Evolutionary conservation across 1,139 yeast species (phyloP).

Genomic region (Diutina rugosa): DNA sequence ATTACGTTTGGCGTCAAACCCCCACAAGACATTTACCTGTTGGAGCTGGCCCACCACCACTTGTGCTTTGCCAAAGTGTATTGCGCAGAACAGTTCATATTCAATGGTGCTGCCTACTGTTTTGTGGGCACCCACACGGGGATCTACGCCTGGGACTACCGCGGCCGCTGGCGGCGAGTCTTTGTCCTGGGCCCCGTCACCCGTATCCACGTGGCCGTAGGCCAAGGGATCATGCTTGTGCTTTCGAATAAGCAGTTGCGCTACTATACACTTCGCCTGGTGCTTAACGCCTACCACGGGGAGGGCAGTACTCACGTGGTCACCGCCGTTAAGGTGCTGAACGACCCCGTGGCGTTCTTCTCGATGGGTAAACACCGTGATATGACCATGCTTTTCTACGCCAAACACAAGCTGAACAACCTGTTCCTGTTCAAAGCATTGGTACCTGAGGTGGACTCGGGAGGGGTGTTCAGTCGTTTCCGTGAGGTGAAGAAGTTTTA

Average conservation of each 20-base stretch:
- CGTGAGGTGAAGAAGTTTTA: conserved; percentile 35
- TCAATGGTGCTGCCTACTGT: conserved; percentile 13
- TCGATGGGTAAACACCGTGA: conserved; percentile 50
- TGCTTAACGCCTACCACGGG: conserved; percentile 26
- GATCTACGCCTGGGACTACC: conserved; percentile 35
- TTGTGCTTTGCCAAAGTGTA: conserved; percentile 12
- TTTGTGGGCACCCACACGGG: conserved; percentile 25
- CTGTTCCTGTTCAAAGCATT: conserved; percentile 29
- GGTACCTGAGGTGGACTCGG: conserved; percentile 36
- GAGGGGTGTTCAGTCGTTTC: conserved; percentile 37
- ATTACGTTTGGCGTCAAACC: neutral
- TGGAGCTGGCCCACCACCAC: neutral
- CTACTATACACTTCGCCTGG: conserved; percentile 43
- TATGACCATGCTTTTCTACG: conserved; percentile 43
- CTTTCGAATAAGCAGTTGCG: conserved; percentile 47
- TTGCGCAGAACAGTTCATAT: conserved; percentile 16
- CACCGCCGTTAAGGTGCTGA: conserved; percentile 22
- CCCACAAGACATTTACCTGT: conserved; percentile 1
- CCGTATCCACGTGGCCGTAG: conserved; percentile 49
- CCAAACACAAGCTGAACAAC: conserved; percentile 33
- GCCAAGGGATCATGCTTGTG: conserved; percentile 44
- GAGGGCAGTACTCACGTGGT: conserved; percentile 12
- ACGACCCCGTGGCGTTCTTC: conserved; percentile 36
- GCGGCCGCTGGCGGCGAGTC: conserved; percentile 49
- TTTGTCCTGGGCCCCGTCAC: conserved; percentile 40